These are phyloP conservation scores for Grigorovia humatica DNA, from an alignment of 805 yeast genomes.

Conservation along the genomic window DNA sequence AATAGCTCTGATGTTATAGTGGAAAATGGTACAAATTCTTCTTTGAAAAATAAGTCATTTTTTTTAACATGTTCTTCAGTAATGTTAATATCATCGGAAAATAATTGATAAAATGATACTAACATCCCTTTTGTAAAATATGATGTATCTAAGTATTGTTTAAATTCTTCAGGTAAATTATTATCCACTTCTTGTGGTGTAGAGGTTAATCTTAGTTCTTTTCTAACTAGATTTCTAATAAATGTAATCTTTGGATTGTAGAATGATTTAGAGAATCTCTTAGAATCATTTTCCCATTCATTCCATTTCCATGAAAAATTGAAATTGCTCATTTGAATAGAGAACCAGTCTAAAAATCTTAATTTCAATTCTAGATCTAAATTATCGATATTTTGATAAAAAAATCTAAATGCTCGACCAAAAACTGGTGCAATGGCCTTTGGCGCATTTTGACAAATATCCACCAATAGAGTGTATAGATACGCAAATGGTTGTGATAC, in stretches of 20 bases:
- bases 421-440: constrained; percentile 85
- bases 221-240: constrained; percentile 67
- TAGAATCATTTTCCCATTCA: constrained; percentile 70
- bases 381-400: constrained; percentile 55
- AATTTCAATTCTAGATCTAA: constrained; percentile 69
- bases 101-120: constrained; percentile 28
- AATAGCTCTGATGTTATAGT: constrained; percentile 31
- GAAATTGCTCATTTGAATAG: constrained; percentile 86
- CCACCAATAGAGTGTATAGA: constrained; percentile 74
- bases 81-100: constrained; percentile 21
- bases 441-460: constrained; percentile 76
- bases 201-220: constrained; percentile 77
- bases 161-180: constrained; percentile 56
- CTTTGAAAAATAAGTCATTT: constrained; percentile 32
- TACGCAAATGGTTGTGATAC: constrained; percentile 62
- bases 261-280: constrained; percentile 32
- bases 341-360: constrained; percentile 80
- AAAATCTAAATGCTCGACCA: constrained; percentile 81
- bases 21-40: constrained; percentile 30
- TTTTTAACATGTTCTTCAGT: constrained; percentile 21
- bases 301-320: constrained; percentile 97
- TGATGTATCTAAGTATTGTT: constrained; percentile 37
- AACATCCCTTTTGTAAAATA: constrained; percentile 30
- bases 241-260: constrained; percentile 69
- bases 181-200: constrained; percentile 52